Percentiles rank a stretch among this genome's conserved stretches.
Conservation (phyloP, 257 asterid genomes). For the Solanum gracilifrons region DNA sequence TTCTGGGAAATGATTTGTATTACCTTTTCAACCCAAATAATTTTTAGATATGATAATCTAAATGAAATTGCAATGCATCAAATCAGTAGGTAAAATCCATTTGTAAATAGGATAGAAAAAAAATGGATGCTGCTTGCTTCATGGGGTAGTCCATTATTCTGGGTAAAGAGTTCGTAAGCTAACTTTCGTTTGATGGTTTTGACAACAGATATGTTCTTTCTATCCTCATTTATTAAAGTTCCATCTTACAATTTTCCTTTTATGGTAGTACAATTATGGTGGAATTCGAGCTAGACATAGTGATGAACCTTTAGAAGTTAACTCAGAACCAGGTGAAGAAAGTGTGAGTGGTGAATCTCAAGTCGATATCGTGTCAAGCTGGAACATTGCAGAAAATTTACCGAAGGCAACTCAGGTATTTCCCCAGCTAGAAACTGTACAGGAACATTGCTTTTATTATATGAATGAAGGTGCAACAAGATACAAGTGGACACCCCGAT, state of each 20-base stretch:
- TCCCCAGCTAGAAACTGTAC: not conserved
- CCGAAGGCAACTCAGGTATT: constrained; percentile 70
- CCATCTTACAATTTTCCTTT: not conserved
- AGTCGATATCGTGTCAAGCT: constrained; percentile 72
- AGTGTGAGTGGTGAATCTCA: constrained; percentile 33
- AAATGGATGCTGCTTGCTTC: not conserved
- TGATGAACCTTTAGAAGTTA: constrained; percentile 41
- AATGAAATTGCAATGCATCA: not conserved
- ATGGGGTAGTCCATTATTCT: not conserved
- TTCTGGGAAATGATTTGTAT: not conserved
- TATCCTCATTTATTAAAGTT: not conserved
- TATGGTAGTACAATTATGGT: constrained; percentile 73
- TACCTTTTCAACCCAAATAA: not conserved
- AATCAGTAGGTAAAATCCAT: not conserved
- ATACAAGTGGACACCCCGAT: not conserved
- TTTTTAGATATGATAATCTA: not conserved
- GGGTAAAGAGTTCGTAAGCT: not conserved
- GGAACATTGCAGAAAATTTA: constrained; percentile 76
- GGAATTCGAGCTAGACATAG: constrained; percentile 73
- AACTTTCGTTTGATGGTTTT: not conserved
- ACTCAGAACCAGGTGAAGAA: constrained; percentile 22
- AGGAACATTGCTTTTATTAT: not conserved
- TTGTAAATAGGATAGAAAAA: not conserved
- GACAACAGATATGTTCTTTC: not conserved
- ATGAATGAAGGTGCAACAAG: not conserved